phyloP scores from a whole-genome alignment of 2,329 filamentous ascomycete genomes.

The Colletotrichum godetiae region DNA sequence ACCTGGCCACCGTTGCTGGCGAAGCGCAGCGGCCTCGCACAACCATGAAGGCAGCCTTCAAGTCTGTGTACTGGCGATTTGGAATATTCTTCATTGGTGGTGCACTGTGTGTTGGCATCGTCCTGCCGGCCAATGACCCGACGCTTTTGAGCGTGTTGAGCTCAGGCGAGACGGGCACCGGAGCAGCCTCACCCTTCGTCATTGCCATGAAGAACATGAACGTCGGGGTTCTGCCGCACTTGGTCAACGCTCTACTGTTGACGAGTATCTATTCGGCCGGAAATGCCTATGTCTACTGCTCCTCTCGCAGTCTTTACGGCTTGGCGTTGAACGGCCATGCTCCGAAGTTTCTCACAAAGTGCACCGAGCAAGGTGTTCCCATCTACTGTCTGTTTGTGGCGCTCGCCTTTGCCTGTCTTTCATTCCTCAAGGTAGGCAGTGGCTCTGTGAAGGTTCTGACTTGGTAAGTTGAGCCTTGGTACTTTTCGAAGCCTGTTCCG shows the following conservation, averaged over 20 bases:
- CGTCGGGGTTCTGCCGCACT: slow-evolving; percentile 64
- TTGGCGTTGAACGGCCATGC: slow-evolving; percentile 66
- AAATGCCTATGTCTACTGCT: slow-evolving; percentile 67
- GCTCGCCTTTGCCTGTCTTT: slow-evolving; percentile 63
- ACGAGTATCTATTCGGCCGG: slow-evolving; percentile 67
- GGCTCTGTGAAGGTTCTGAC: slow-evolving; percentile 65
- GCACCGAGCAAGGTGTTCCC: slow-evolving; percentile 68
- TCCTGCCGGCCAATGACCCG: slow-evolving; percentile 68
- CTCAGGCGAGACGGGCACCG: slow-evolving; percentile 50
- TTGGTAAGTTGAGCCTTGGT: slow-evolving; percentile 49
- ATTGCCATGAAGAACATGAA: slow-evolving; percentile 69
- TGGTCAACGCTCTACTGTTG: slow-evolving; percentile 67
- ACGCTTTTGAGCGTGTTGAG: not conserved
- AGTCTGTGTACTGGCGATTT: slow-evolving; percentile 79
- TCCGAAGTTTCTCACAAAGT: slow-evolving; percentile 61
- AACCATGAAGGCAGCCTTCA: slow-evolving; percentile 76
- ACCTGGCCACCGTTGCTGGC: slow-evolving; percentile 76
- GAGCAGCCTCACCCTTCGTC: slow-evolving; percentile 71
- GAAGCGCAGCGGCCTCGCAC: slow-evolving; percentile 73
- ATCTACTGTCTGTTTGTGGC: slow-evolving; percentile 67
- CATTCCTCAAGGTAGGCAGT: slow-evolving; percentile 62
- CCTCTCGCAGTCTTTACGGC: slow-evolving; percentile 66
- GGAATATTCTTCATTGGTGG: slow-evolving; percentile 78
- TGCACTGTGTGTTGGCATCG: slow-evolving; percentile 73
- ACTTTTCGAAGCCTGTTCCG: not conserved